phyloP scores from a whole-genome alignment of 1,284 basidiomycete genomes.

The Leccinum subatratum region DNA sequence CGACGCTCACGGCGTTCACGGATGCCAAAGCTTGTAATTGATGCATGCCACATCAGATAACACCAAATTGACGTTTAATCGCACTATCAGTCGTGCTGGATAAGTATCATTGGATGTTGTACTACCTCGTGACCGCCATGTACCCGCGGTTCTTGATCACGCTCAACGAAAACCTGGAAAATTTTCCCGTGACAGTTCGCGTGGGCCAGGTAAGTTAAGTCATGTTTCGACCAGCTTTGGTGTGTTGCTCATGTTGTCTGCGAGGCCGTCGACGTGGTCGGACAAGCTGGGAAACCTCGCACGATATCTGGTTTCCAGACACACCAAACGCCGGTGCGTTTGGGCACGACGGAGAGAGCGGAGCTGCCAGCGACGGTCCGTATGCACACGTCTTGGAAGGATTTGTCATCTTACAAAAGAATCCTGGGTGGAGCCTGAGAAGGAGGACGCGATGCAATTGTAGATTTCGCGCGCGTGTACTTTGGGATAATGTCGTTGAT shows the following conservation, averaged over 20 bases:
- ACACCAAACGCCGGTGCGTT: conserved; percentile 90
- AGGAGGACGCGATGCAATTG: conserved; percentile 76
- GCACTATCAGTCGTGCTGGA: conserved; percentile 73
- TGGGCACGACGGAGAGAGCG: conserved; percentile 90
- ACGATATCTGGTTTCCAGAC: conserved; percentile 97
- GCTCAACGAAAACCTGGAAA: conserved; percentile 85
- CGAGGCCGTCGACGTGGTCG: conserved; percentile 83
- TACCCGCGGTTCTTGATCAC: conserved; percentile 98
- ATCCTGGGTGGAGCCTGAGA: conserved; percentile 79
- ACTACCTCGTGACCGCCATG: conserved; percentile 93
- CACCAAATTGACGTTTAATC: conserved; percentile 5
- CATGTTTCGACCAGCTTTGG: neutral
- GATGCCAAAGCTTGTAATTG: conserved; percentile 87
- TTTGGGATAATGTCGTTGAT: conserved; percentile 1
- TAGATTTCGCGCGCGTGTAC: conserved; percentile 32
- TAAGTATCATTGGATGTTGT: conserved; percentile 98
- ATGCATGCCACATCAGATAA: conserved; percentile 1
- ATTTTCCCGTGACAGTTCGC: conserved; percentile 84
- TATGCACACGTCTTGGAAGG: conserved; percentile 88
- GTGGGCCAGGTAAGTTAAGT: conserved; percentile 74
- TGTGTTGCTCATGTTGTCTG: conserved; percentile 5
- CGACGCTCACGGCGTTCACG: conserved; percentile 87
- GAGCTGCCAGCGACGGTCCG: conserved; percentile 92
- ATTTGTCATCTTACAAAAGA: conserved; percentile 84
- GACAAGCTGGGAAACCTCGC: conserved; percentile 86